These are phyloP conservation scores for Mesotaenium endlicherianum DNA, from an alignment of 139 green algal genomes.

Conservation along the genomic window DNA sequence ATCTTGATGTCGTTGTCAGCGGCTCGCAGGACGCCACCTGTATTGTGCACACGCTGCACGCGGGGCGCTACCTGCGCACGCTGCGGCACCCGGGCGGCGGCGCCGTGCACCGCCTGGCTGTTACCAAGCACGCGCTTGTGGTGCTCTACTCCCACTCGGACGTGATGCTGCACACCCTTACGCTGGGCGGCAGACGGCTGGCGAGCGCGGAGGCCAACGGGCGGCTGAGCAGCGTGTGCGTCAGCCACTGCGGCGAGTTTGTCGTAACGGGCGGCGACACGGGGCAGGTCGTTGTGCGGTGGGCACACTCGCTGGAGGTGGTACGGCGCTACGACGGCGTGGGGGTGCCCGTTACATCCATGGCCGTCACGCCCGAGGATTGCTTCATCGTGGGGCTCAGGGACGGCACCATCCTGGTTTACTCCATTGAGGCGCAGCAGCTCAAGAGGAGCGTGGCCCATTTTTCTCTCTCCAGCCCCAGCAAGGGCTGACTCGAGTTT, in stretches of 20 bases:
- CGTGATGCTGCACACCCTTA: neutral
- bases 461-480: neutral
- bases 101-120: neutral
- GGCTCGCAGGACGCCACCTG: slow-evolving; percentile 53
- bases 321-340: slow-evolving; percentile 10
- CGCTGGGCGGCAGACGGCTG: slow-evolving; percentile 19
- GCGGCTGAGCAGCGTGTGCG: neutral
- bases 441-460: slow-evolving; percentile 9
- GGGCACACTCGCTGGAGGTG: slow-evolving; percentile 8
- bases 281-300: slow-evolving; percentile 18
- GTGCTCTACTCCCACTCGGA: slow-evolving; percentile 31
- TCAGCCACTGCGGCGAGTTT: slow-evolving; percentile 23
- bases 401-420: slow-evolving; percentile 21
- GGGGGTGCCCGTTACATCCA: neutral
- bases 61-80: slow-evolving; percentile 53
- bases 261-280: slow-evolving; percentile 24
- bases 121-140: neutral
- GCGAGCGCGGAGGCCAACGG: slow-evolving; percentile 1
- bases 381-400: slow-evolving; percentile 34
- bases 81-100: slow-evolving; percentile 26
- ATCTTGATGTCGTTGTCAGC: slow-evolving; percentile 64
- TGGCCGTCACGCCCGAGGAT: slow-evolving; percentile 32
- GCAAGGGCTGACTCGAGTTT: no score
- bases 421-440: slow-evolving; percentile 14
- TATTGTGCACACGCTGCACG: slow-evolving; percentile 65